phyloP scores from a whole-genome alignment of 2,329 filamentous ascomycete genomes.

The Rhytidhysteron rufulum region DNA sequence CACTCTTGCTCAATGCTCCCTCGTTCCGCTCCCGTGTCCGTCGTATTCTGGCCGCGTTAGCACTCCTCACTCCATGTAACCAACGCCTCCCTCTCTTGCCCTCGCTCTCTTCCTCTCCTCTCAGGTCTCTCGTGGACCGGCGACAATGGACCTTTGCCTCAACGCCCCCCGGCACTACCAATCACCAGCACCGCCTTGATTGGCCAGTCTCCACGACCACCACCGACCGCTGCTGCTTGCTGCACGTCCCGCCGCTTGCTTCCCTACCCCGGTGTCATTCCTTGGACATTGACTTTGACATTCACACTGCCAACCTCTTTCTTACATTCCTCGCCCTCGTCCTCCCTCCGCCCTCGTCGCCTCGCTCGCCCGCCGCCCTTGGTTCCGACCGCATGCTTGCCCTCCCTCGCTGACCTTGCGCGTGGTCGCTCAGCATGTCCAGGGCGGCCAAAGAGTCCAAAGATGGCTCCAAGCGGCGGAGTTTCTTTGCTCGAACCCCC shows the following conservation, averaged over 20 bases:
- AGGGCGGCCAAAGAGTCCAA: slow-evolving; percentile 16
- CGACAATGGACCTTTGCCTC: too few relatives aligned
- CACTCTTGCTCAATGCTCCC: too few relatives aligned
- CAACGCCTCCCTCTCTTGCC: too few relatives aligned
- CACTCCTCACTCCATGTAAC: too few relatives aligned
- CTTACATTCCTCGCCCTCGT: background rate
- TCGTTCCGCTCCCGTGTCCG: too few relatives aligned
- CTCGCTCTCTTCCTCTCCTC: too few relatives aligned
- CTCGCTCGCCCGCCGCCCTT: background rate
- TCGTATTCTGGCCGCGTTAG: too few relatives aligned
- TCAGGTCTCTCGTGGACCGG: too few relatives aligned
- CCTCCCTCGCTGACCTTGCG: background rate
- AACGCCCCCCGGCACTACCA: too few relatives aligned
- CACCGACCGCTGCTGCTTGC: background rate
- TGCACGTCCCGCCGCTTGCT: too few relatives aligned
- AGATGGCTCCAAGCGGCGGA: slow-evolving; percentile 25
- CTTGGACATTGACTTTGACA: background rate
- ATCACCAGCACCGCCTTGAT: too few relatives aligned
- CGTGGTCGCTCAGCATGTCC: slow-evolving; percentile 24
- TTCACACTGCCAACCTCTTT: background rate
- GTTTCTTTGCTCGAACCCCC: slow-evolving; percentile 34
- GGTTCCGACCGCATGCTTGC: background rate
- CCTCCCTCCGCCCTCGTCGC: background rate
- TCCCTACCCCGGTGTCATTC: background rate
- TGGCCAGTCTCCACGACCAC: background rate